Evolutionary conservation across 2,329 filamentous ascomycete genomes (phyloP), one percentile per base, ranked within the genome.

Genomic region (Aspergillus tamarii): DNA sequence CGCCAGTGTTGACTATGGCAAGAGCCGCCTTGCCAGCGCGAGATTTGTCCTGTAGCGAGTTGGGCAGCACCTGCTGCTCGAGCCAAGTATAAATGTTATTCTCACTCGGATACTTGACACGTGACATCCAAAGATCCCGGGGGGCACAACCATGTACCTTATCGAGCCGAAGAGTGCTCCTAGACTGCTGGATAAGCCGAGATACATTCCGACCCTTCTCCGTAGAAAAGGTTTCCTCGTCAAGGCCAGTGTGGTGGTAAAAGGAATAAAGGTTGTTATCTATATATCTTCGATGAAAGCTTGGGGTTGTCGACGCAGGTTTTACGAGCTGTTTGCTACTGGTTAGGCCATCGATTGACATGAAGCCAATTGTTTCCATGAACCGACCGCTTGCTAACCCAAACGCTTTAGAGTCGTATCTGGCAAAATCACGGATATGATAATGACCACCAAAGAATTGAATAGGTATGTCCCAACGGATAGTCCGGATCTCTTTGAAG

Each of bases 291-390:
- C 94, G 87, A 59, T 85, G 84, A 74, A 96, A 97, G 1, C 82
- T 84, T 50, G 88, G 80, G 6, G 73, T 74, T 4, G 76, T 67
- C 0, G 79, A 62, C 28, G 64, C 61, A 36, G 62, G 46, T n/a
- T 32, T 66, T 59, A 50, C 68, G 36, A 70, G 65, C 74, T 74
- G 78, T 7, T 74, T 75, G 28, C 77, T 77, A 1, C 80, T 82
- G 10, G 79, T 79, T 23, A 89, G 74, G 1, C 92, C 92, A 62
- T 90, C 85, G 53, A 97, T 88, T 0, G 93, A 96, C 86, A 95
- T 88, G 85, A 95, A 98, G 2, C 94, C 94, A 57, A 98, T 89
- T 0, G 94, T 97, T 81, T 98, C 94, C 83, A 97, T 91, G 77
- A 97, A 98, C 0, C 94, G 87, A 4, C 94, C 94, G 70, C 92